phyloP scores from a whole-genome alignment of 257 asterid genomes.

The Solanum rostratum region DNA sequence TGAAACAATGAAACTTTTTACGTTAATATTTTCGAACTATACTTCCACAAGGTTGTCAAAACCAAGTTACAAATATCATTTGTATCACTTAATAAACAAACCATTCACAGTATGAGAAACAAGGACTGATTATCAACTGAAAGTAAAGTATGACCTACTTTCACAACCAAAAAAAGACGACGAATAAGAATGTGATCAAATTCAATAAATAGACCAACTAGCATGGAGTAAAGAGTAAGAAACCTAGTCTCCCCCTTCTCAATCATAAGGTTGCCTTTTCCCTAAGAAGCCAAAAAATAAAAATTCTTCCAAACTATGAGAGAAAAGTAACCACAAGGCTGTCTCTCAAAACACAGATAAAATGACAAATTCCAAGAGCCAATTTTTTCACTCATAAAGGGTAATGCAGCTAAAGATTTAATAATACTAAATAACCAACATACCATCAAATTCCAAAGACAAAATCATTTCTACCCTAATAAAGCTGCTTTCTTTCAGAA shows the following conservation, averaged over 20 bases:
- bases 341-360: background rate
- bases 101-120: background rate
- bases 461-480: background rate
- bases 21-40: background rate
- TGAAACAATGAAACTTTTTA: background rate
- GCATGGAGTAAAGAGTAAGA: background rate
- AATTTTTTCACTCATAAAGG: background rate
- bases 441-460: background rate
- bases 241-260: background rate
- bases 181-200: background rate
- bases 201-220: background rate
- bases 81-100: background rate
- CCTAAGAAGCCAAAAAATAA: background rate
- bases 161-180: background rate
- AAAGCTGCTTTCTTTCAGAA: background rate
- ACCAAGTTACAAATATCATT: background rate
- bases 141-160: background rate
- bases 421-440: background rate
- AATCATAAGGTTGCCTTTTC: background rate
- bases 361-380: background rate
- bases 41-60: background rate
- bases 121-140: background rate
- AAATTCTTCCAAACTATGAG: background rate
- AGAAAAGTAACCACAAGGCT: background rate
- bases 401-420: background rate